Conservation (phyloP, 495 filamentous ascomycete species). For the Cenococcum geophilum region DNA sequence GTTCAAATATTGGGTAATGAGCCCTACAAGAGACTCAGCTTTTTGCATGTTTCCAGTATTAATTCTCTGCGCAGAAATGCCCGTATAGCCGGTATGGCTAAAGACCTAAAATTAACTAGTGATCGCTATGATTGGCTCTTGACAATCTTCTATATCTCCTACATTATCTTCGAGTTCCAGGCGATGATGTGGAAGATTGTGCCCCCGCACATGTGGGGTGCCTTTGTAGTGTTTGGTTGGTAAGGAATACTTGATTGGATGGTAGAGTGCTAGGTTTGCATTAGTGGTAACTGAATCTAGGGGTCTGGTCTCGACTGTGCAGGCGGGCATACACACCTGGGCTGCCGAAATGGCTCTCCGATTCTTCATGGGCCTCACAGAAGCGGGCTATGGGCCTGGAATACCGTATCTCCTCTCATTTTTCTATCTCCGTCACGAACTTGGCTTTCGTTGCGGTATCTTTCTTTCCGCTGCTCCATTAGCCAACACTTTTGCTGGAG, state of each 20-base stretch:
- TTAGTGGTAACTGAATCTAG: conserved; percentile 32
- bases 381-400: conserved; percentile 42
- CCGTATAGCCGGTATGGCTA: conserved; percentile 62
- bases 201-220: conserved; percentile 48
- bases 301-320: conserved; percentile 66
- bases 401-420: conserved; percentile 72
- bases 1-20: conserved; percentile 51
- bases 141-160: conserved; percentile 63
- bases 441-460: conserved; percentile 69
- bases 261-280: neutral
- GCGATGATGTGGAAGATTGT: conserved; percentile 52
- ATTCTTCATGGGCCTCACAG: conserved; percentile 25
- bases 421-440: conserved; percentile 74
- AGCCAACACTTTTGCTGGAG: conserved; percentile 77
- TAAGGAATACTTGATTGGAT: neutral
- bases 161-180: conserved; percentile 71
- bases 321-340: conserved; percentile 46
- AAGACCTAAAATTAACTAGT: conserved; percentile 51
- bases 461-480: conserved; percentile 74
- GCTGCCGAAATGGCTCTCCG: conserved; percentile 22
- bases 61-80: conserved; percentile 36
- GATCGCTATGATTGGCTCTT: conserved; percentile 60
- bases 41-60: neutral
- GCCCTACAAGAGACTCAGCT: neutral
- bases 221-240: conserved; percentile 26